phyloP scores from a whole-genome alignment of 371 early-diverging fungal species.

The Mucor piriformis region DNA sequence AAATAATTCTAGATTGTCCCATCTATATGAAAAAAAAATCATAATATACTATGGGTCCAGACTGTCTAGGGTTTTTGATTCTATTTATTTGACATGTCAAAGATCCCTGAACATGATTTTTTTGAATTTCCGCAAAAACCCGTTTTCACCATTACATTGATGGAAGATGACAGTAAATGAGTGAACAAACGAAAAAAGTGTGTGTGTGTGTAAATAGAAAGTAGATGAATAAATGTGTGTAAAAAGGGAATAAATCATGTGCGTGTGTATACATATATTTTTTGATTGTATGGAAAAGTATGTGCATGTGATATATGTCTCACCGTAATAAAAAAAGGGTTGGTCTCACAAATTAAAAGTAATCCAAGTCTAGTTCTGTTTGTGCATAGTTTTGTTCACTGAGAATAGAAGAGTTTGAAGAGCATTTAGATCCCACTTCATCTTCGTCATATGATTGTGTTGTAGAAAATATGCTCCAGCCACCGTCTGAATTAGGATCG shows the following conservation, averaged over 20 bases:
- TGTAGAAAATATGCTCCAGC: constrained; percentile 31
- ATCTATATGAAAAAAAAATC: no score
- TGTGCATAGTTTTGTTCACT: neutral
- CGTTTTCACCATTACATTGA: no score
- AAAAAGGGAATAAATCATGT: no score
- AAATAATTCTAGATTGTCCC: no score
- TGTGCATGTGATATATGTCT: neutral
- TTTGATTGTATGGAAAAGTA: no score
- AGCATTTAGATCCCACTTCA: constrained; percentile 3
- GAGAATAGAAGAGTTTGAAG: constrained; percentile 4
- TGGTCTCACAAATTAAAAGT: neutral
- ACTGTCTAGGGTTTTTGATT: constrained; percentile 8
- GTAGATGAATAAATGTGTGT: no score
- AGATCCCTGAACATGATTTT: neutral
- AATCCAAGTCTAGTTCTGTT: constrained; percentile 6
- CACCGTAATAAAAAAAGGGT: neutral
- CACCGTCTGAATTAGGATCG: constrained; percentile 24
- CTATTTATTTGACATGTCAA: constrained; percentile 9
- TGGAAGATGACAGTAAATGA: no score
- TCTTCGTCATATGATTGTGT: neutral
- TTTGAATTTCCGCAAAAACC: no score
- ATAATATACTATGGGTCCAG: neutral
- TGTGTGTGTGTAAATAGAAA: no score
- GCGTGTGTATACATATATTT: no score
- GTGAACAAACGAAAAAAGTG: no score